Evolutionary conservation across 768 basidiomycete genomes (phyloP).

Genomic region (Pilatotrama ljubarskyi): DNA sequence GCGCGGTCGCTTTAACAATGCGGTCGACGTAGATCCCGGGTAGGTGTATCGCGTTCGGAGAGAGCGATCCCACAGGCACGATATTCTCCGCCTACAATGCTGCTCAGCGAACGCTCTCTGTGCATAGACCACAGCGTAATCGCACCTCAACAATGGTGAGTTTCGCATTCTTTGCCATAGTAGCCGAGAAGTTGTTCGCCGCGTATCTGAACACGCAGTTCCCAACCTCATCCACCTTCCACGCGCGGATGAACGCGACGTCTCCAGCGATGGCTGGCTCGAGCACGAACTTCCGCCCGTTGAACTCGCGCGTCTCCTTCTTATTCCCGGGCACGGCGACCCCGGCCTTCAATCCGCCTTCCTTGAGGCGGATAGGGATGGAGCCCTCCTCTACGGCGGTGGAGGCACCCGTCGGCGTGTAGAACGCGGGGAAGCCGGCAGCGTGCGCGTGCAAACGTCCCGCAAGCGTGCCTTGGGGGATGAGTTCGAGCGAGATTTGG

Average conservation of each 20-base stretch:
- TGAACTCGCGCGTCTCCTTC: constrained; percentile 76
- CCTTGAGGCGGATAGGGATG: constrained; percentile 78
- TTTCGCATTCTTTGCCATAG: constrained; percentile 88
- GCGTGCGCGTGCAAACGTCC: constrained; percentile 88
- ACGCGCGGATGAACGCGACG: constrained; percentile 84
- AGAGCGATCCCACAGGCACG: constrained; percentile 78
- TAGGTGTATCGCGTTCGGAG: constrained; percentile 79
- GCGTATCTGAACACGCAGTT: constrained; percentile 91
- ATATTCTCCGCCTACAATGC: constrained; percentile 79
- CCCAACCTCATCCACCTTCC: constrained; percentile 91
- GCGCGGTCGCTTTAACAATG: constrained; percentile 73
- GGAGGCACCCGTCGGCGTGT: constrained; percentile 84
- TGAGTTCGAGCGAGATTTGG: constrained; percentile 80
- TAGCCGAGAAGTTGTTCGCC: constrained; percentile 83
- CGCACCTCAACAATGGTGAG: constrained; percentile 85
- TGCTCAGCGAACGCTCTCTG: neutral
- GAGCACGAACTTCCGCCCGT: constrained; percentile 78
- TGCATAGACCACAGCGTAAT: neutral
- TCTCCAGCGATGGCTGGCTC: constrained; percentile 80
- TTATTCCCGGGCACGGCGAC: constrained; percentile 70
- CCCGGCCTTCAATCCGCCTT: constrained; percentile 69
- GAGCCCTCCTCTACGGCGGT: constrained; percentile 80
- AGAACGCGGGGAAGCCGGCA: constrained; percentile 93
- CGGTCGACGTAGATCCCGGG: constrained; percentile 89
- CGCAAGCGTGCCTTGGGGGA: constrained; percentile 88